Conservation (phyloP, 2,329 filamentous ascomycete genomes). For the Calonectria multiphialidica region DNA sequence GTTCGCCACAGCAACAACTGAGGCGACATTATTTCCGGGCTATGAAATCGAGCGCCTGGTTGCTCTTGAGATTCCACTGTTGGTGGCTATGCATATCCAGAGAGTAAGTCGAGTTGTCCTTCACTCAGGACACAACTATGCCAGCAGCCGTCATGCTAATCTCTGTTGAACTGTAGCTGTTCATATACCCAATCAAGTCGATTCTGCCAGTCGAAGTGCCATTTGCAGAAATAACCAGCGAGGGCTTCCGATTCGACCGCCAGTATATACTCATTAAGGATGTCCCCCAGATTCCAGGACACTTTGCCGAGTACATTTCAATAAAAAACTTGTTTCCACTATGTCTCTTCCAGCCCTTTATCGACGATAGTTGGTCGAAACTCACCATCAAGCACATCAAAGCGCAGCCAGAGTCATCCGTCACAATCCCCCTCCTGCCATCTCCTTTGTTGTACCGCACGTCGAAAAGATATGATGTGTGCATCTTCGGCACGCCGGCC, state of each 20-base stretch:
- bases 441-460: background rate
- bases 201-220: conserved; percentile 4
- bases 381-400: conserved; percentile 1
- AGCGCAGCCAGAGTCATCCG: background rate
- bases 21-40: background rate
- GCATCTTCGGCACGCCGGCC: background rate
- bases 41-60: background rate
- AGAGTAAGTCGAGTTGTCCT: background rate
- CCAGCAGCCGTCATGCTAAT: background rate
- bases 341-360: conserved; percentile 3
- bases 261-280: conserved; percentile 1
- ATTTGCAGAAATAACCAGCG: conserved; percentile 9
- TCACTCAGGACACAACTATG: background rate
- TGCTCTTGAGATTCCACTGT: background rate
- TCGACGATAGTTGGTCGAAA: conserved; percentile 1
- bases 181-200: conserved; percentile 9
- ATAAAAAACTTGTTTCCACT: background rate
- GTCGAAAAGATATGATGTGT: background rate
- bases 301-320: background rate
- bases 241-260: conserved; percentile 14
- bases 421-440: conserved; percentile 1
- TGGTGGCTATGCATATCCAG: background rate
- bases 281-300: background rate
- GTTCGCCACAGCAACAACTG: background rate
- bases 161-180: background rate